Conservation (phyloP, 768 basidiomycete genomes). For the Phylloporus arenicola region DNA sequence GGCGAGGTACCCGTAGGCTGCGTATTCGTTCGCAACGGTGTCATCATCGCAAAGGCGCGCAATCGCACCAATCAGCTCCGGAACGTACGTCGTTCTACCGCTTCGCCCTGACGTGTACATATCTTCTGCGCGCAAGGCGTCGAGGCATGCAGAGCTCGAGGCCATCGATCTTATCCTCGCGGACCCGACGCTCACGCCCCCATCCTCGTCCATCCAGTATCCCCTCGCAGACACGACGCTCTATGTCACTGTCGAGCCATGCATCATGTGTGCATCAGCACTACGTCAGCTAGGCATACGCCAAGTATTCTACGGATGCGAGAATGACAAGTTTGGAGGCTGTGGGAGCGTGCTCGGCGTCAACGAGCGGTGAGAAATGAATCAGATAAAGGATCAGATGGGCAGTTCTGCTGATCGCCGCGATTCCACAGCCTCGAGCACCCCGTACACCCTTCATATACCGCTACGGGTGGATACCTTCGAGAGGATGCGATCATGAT, state of each 20-base stretch:
- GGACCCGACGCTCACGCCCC: conserved; percentile 52
- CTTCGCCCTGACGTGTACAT: neutral
- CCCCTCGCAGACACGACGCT: conserved; percentile 77
- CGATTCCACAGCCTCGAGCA: conserved; percentile 51
- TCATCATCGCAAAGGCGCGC: conserved; percentile 76
- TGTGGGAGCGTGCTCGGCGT: conserved; percentile 92
- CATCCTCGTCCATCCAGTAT: conserved; percentile 32
- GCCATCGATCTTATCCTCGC: conserved; percentile 86
- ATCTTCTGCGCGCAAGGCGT: conserved; percentile 53
- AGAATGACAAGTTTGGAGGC: conserved; percentile 94
- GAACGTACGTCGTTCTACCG: conserved; percentile 53
- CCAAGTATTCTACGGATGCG: conserved; percentile 88
- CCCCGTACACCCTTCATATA: conserved; percentile 69
- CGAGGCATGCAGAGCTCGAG: conserved; percentile 95
- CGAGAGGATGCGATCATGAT: conserved; percentile 86
- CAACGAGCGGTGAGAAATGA: conserved; percentile 56
- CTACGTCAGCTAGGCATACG: conserved; percentile 89
- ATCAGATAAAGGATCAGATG: neutral
- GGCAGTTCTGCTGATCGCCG: conserved; percentile 1
- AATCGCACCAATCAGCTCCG: conserved; percentile 93
- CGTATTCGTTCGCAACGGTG: conserved; percentile 79
- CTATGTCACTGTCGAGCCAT: conserved; percentile 98
- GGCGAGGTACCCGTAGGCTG: conserved; percentile 96
- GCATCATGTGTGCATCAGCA: conserved; percentile 98
- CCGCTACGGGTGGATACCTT: conserved; percentile 68